Conservation (phyloP, 1,284 basidiomycete species). For the Puccinia coronata region DNA sequence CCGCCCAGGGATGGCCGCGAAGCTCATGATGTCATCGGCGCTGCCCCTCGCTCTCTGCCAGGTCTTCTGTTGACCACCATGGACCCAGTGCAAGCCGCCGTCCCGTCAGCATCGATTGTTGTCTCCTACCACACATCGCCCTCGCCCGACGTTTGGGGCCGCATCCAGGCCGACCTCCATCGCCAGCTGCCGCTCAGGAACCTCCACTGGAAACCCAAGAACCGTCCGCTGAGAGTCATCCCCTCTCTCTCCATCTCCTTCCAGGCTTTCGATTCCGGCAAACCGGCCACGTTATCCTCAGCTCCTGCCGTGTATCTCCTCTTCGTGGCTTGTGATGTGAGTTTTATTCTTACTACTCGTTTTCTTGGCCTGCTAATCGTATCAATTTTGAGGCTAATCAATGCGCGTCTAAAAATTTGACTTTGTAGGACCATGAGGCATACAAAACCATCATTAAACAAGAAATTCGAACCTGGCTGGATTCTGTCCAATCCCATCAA, state of each 20-base stretch:
- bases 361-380: background rate
- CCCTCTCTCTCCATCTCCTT: slow-evolving; percentile 79
- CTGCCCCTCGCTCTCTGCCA: background rate
- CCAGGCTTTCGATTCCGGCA: slow-evolving; percentile 68
- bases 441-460: slow-evolving; percentile 77
- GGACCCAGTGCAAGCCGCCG: background rate
- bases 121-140: slow-evolving; percentile 49
- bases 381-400: background rate
- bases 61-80: slow-evolving; percentile 4
- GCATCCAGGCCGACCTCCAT: slow-evolving; percentile 66
- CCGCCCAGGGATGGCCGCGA: too few relatives aligned
- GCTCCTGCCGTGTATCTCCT: slow-evolving; percentile 78
- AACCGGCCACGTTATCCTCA: slow-evolving; percentile 19
- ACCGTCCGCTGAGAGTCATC: slow-evolving; percentile 74
- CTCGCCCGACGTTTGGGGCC: slow-evolving; percentile 48
- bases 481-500: slow-evolving; percentile 69
- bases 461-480: slow-evolving; percentile 89
- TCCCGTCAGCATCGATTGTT: slow-evolving; percentile 24
- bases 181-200: slow-evolving; percentile 78
- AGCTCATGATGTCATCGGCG: background rate
- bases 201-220: slow-evolving; percentile 81
- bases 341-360: slow-evolving; percentile 51
- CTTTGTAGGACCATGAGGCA: slow-evolving; percentile 73
- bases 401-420: background rate
- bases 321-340: slow-evolving; percentile 81